phyloP scores from a whole-genome alignment of 1,139 yeast genomes.

The Yamadazyma songkhlaensis region DNA sequence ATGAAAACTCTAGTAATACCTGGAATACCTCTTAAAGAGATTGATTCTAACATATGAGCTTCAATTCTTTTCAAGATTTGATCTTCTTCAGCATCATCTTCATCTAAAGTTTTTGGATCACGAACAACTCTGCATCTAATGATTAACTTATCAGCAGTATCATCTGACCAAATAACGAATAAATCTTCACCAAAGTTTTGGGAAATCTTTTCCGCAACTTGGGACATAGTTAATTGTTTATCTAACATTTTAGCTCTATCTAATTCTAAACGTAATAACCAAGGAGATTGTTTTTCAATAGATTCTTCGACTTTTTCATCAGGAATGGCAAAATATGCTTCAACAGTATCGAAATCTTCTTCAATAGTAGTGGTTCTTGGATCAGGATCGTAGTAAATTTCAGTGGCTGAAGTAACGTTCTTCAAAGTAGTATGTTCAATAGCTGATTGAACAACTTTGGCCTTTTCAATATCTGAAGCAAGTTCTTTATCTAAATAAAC shows the following conservation, averaged over 20 bases:
- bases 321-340: slow-evolving; percentile 94
- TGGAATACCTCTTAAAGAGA: slow-evolving; percentile 93
- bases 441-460: slow-evolving; percentile 93
- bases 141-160: slow-evolving; percentile 93
- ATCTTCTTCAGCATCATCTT: slow-evolving; percentile 96
- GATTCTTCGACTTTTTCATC: slow-evolving; percentile 96
- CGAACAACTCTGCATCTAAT: slow-evolving; percentile 98
- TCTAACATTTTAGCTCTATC: slow-evolving; percentile 99
- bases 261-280: slow-evolving; percentile 93
- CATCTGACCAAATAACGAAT: slow-evolving; percentile 99
- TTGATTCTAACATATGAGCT: slow-evolving; percentile 93
- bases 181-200: slow-evolving; percentile 92
- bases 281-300: slow-evolving; percentile 92
- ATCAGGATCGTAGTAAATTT: slow-evolving; percentile 96
- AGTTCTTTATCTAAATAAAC: slow-evolving; percentile 80
- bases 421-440: slow-evolving; percentile 94
- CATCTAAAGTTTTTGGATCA: slow-evolving; percentile 91
- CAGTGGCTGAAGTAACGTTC: slow-evolving; percentile 96
- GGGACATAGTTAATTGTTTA: slow-evolving; percentile 96
- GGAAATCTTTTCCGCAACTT: slow-evolving; percentile 94
- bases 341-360: slow-evolving; percentile 96
- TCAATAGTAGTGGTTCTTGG: slow-evolving; percentile 94
- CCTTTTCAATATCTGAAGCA: slow-evolving; percentile 86
- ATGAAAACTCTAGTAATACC: slow-evolving; percentile 89
- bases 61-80: slow-evolving; percentile 94